Evolutionary conservation across 169 alveolate species (phyloP), one percentile per base, ranked within the genome.

Genomic region (Eimeria falciformis): DNA sequence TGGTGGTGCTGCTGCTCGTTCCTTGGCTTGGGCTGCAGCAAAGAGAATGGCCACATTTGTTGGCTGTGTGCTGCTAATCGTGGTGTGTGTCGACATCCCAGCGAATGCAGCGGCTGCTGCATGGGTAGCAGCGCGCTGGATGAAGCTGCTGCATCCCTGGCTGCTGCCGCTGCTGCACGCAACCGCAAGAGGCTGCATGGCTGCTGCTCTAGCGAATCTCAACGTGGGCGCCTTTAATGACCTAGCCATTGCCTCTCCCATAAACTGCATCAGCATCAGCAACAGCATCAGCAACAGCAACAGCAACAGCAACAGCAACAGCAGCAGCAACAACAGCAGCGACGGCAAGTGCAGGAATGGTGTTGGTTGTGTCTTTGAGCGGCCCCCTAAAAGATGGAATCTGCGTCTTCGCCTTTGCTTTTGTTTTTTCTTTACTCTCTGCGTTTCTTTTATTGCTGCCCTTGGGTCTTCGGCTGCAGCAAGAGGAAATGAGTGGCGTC

Each of bases 131-230:
- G 45, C 88, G 29, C 21, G 46, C 7, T 50, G 62, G 62, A 50
- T 7, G 17, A 7, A 9, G 33, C 88, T 14, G 1, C 53, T 78
- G 25, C 46, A 68, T 78, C 88, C 88, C 2, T 78, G 88, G 88
- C 29, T 27, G 88, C 88, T 78, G 71, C 73, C 46, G 71, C 88
- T 78, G 88, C 73, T 78, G 53, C 88, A 78, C 29, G 88, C 88
- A 53, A 27, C n/a, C 1, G 88, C 88, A 47, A 78, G 88, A 11
- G 88, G 73, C 50, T 78, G 73, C 29, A 29, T 78, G 17, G 88
- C 88, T 53, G 88, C 88, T 53, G 53, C 88, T 5, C 71, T 78
- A 29, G n/a, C 53, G 71, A 78, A 78, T 33, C 88, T 46, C 6
- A 68, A 78, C 73, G 73, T 29, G 53, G 46, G 73, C 73, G 46